These are phyloP conservation scores for Gossypium bickii DNA, from an alignment of 345 rosid species.

Conservation along the genomic window DNA sequence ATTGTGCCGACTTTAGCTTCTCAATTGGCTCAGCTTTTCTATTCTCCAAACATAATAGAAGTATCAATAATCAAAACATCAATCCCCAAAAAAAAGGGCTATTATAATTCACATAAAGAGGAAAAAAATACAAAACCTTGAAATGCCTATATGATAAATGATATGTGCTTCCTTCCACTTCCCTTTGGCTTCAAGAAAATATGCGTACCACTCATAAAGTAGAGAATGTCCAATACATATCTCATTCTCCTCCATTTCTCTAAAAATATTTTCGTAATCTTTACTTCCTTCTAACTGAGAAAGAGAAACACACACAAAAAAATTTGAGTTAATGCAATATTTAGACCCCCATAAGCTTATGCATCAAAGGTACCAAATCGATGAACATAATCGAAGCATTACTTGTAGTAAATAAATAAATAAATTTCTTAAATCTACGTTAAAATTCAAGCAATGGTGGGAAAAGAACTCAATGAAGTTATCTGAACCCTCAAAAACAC, in stretches of 20 bases:
- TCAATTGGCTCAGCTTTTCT: slow-evolving; percentile 72
- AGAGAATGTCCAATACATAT: slow-evolving; percentile 44
- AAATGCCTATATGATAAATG: slow-evolving; percentile 70
- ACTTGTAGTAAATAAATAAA: neutral
- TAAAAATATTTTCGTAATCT: slow-evolving; percentile 51
- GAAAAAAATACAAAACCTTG: slow-evolving; percentile 36
- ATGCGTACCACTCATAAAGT: slow-evolving; percentile 77
- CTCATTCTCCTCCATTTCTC: slow-evolving; percentile 52
- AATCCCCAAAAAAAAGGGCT: neutral
- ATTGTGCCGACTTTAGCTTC: slow-evolving; percentile 55
- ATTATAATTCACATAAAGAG: neutral
- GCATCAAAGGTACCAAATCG: neutral
- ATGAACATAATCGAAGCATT: neutral
- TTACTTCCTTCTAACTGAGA: slow-evolving; percentile 57
- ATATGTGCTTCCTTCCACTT: slow-evolving; percentile 54
- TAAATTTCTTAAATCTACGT: neutral
- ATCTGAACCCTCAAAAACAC: neutral
- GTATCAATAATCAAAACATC: neutral
- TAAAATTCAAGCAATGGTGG: neutral
- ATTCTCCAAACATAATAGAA: slow-evolving; percentile 18
- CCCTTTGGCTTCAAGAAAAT: slow-evolving; percentile 74
- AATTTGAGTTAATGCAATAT: neutral
- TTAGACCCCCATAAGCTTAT: neutral
- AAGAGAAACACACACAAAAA: slow-evolving; percentile 6
- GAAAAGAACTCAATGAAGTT: neutral